Base-by-base conservation (phyloP, 202 grass and related monocot genomes). In the Panicum hallii region DNA sequence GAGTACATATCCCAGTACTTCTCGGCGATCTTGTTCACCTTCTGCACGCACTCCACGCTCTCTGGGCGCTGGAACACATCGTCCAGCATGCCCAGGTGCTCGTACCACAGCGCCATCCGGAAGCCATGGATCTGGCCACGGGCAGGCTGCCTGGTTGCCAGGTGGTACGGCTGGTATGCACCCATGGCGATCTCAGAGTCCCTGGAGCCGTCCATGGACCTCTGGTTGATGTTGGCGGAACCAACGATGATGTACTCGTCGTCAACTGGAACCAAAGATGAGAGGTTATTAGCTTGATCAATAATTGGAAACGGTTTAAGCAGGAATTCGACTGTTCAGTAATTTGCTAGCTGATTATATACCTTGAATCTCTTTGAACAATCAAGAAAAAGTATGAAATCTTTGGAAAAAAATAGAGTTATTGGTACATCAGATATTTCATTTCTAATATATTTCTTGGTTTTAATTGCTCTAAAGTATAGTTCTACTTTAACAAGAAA, bases 151-250 rank as follows among this genome's bases (percentile, higher is more conserved):
- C 84, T 91, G 57, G 62, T 95, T 1, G 91, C 73, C 41, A 94
- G 75, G 41, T 92, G 86, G 81, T 97, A 82, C 4, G 93, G 93
- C 81, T 99, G 97, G 83, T 93, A 99, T 1, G 86, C 92, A 0
- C 97, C 97, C 97, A 99, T 99, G 44, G 93, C 97, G 0, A 99
- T 99, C 78, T 99, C 97, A 0, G 97, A 97, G 76, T 97, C 97
- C 57, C 97, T 87, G 45, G 90, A 47, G 4, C 97, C 97, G 1
- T 99, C 93, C 97, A 99, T 97, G 22, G 97, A 99, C 85, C 97
- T 89, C 87, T 99, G 90, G 77, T 99, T 99, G 85, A 99, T 97
- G 88, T 99, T 97, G 56, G 97, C 97, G 9, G 97, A 99, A 20
- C 93, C 97, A 1, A 94, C 61, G 63, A 99, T 99, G 40, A 97